A percentile compares a stretch with the other conserved stretches of the same genome.
These are phyloP conservation scores for Candida chauliodis DNA, from an alignment of 805 yeast species.

Conservation along the genomic window DNA sequence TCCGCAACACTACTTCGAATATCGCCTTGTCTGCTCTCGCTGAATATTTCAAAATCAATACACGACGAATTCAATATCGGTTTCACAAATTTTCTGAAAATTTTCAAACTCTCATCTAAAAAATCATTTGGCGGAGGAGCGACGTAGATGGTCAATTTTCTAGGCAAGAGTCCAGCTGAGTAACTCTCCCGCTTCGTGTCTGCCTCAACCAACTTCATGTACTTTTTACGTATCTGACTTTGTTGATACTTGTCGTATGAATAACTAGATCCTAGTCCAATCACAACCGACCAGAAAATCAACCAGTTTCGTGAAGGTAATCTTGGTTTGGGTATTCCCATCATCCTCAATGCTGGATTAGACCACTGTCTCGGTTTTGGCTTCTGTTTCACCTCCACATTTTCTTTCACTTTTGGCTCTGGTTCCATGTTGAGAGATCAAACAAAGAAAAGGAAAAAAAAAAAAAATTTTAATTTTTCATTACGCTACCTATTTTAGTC, in stretches of 20 bases:
- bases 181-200: constrained; percentile 46
- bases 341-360: constrained; percentile 77
- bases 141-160: constrained; percentile 76
- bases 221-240: constrained; percentile 56
- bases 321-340: constrained; percentile 77
- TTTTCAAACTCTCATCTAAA: constrained; percentile 65
- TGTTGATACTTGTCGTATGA: constrained; percentile 78
- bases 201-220: constrained; percentile 52
- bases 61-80: constrained; percentile 85
- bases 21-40: constrained; percentile 85
- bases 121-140: constrained; percentile 98
- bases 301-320: constrained; percentile 92
- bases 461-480: too few species aligned
- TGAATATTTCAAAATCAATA: constrained; percentile 72
- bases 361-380: constrained; percentile 39
- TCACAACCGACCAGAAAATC: constrained; percentile 76
- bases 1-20: constrained; percentile 80
- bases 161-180: constrained; percentile 50
- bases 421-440: too few species aligned
- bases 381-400: neutral
- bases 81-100: constrained; percentile 76
- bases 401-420: neutral
- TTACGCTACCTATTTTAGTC: constrained; percentile 2
- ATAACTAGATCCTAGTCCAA: constrained; percentile 67
- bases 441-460: too few species aligned